These are phyloP conservation scores for Ascocoryne sarcoides DNA, from an alignment of 2,329 filamentous ascomycete genomes.

Conservation along the genomic window DNA sequence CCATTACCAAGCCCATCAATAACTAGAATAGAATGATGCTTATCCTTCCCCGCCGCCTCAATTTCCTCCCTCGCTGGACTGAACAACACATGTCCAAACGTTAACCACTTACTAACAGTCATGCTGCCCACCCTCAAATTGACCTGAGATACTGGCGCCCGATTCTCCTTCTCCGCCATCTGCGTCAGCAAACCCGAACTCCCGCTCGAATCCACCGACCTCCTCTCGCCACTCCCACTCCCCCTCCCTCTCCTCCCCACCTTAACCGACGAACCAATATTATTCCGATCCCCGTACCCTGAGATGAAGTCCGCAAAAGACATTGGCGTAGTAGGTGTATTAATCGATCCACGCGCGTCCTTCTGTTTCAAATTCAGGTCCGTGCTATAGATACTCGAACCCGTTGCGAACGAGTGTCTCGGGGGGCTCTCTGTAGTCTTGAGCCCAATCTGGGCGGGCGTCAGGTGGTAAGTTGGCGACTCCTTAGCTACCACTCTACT, in stretches of 20 bases:
- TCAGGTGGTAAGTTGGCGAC: conserved; percentile 16
- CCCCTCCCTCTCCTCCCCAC: too few species aligned
- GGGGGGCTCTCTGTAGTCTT: conserved; percentile 3
- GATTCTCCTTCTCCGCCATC: conserved; percentile 37
- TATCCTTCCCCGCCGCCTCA: conserved; percentile 37
- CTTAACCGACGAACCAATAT: conserved; percentile 10
- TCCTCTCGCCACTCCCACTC: neutral
- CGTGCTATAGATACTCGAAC: conserved; percentile 45
- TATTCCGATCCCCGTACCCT: conserved; percentile 33
- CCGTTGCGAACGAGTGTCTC: conserved; percentile 21
- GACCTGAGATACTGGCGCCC: conserved; percentile 58
- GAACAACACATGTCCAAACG: conserved; percentile 75
- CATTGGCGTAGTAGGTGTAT: conserved; percentile 37
- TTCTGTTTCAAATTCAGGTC: conserved; percentile 47
- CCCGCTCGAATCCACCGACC: neutral
- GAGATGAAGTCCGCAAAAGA: conserved; percentile 36
- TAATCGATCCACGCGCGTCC: conserved; percentile 36
- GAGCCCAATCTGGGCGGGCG: conserved; percentile 13
- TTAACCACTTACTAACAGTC: conserved; percentile 82
- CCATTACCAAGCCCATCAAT: conserved; percentile 75
- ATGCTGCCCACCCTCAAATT: conserved; percentile 73
- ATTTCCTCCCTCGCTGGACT: conserved; percentile 70
- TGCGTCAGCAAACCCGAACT: conserved; percentile 15
- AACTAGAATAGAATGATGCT: conserved; percentile 60
- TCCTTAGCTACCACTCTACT: conserved; percentile 17